Conservation (phyloP, 2,329 filamentous ascomycete genomes). For the Daldinia sp. region DNA sequence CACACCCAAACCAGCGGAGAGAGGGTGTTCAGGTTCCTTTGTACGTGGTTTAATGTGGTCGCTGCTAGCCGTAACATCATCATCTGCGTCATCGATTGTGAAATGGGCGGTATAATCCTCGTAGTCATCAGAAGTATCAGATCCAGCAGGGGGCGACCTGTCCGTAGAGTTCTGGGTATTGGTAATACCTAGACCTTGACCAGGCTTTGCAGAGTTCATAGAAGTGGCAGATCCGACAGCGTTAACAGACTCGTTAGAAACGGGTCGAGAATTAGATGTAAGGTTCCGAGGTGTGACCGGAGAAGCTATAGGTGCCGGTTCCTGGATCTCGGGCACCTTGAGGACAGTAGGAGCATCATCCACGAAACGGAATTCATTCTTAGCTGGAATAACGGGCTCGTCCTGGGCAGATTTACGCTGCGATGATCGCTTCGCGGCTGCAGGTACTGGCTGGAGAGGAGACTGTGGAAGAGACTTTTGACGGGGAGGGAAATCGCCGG, state of each 20-base stretch:
- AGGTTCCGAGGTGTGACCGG: constrained; percentile 38
- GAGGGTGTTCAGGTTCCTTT: constrained; percentile 41
- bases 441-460: constrained; percentile 41
- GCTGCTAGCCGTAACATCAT: constrained; percentile 39
- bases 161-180: constrained; percentile 34
- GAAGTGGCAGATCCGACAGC: constrained; percentile 32
- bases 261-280: constrained; percentile 33
- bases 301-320: constrained; percentile 49
- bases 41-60: constrained; percentile 32
- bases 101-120: constrained; percentile 40
- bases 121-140: constrained; percentile 37
- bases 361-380: constrained; percentile 49
- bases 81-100: constrained; percentile 43
- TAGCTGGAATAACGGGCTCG: constrained; percentile 29
- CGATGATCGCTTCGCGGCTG: constrained; percentile 37
- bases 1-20: constrained; percentile 57
- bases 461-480: constrained; percentile 58
- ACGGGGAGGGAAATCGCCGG: constrained; percentile 46
- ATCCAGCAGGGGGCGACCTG: constrained; percentile 44
- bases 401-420: constrained; percentile 26
- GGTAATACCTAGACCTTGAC: constrained; percentile 39
- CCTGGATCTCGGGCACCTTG: constrained; percentile 49
- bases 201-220: constrained; percentile 8
- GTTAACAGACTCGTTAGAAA: constrained; percentile 37
- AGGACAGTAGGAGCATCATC: constrained; percentile 43